Evolutionary conservation across 495 filamentous ascomycete genomes (phyloP).

Genomic region (Bombardia bombarda): DNA sequence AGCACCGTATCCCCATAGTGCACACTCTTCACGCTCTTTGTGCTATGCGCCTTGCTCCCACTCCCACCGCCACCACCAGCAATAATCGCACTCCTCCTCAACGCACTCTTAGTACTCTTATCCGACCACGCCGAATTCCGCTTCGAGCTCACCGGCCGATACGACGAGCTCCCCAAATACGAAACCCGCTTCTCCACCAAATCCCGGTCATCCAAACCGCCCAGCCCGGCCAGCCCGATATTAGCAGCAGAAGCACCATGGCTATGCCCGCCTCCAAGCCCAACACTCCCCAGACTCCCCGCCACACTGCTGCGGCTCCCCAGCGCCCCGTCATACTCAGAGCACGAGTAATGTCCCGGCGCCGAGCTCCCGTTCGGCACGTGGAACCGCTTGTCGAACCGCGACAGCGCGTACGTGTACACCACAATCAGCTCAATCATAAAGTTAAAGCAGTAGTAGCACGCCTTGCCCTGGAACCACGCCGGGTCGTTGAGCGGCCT

Average conservation of each 20-base stretch:
- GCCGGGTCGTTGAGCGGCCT: constrained; percentile 48
- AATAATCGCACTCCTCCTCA: not conserved
- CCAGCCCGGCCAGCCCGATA: not conserved
- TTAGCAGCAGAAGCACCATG: not conserved
- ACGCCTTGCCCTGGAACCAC: constrained; percentile 59
- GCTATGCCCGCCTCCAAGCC: not conserved
- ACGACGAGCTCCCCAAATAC: not conserved
- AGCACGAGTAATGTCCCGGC: constrained; percentile 32
- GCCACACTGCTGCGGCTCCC: not conserved
- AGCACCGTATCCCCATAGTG: not conserved
- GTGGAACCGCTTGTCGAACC: constrained; percentile 68
- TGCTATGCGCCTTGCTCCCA: too few relatives aligned
- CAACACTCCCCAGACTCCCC: not conserved
- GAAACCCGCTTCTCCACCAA: not conserved
- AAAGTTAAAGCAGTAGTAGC: constrained; percentile 79
- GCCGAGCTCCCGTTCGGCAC: constrained; percentile 47
- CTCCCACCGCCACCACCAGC: not conserved
- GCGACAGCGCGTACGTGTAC: constrained; percentile 49
- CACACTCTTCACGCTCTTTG: constrained; percentile 1
- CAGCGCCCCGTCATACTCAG: not conserved
- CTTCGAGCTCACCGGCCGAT: not conserved
- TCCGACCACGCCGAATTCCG: not conserved
- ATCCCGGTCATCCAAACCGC: not conserved
- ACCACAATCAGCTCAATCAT: constrained; percentile 63
- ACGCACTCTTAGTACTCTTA: not conserved